Evolutionary conservation across 73 alveolate genomes (phyloP).

Genomic region (Urostyla sp.): DNA sequence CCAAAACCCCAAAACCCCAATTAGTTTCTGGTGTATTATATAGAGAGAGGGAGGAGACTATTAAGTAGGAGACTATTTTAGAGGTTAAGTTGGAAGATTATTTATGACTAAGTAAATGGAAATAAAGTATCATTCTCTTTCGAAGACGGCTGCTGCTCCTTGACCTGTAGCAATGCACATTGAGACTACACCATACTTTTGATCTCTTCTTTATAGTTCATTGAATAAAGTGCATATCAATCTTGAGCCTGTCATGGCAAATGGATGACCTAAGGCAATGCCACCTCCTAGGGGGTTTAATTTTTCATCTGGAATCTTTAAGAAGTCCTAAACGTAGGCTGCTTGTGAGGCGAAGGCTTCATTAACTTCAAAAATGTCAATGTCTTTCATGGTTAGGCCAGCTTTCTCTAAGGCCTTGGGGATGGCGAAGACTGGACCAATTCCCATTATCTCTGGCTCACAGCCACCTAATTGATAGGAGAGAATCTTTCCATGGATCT

Average conservation of each 20-base stretch:
- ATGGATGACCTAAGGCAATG: constrained; percentile 93
- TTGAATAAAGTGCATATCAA: constrained; percentile 78
- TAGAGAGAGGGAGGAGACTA: too few relatives aligned
- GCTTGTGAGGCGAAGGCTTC: constrained; percentile 95
- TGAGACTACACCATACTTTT: constrained; percentile 83
- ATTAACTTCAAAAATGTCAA: constrained; percentile 88
- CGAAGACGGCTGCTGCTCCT: constrained; percentile 84
- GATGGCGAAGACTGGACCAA: constrained; percentile 82
- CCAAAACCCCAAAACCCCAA: constrained; percentile 1
- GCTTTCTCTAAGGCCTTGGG: constrained; percentile 81
- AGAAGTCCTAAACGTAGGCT: constrained; percentile 67
- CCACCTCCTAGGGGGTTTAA: constrained; percentile 91
- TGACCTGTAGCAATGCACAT: constrained; percentile 87
- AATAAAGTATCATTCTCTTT: constrained; percentile 67
- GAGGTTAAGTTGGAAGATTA: too few relatives aligned
- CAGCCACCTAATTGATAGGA: constrained; percentile 79
- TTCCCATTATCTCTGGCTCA: constrained; percentile 90
- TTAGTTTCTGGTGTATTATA: too few relatives aligned
- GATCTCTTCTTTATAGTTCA: constrained; percentile 68
- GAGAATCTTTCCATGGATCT: constrained; percentile 78
- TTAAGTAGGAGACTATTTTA: too few relatives aligned
- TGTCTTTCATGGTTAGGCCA: constrained; percentile 73
- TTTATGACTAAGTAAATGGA: too few relatives aligned
- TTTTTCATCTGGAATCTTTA: constrained; percentile 72
- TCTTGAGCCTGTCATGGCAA: constrained; percentile 91